A percentile compares a stretch with the other conserved stretches of the same genome.
These are phyloP conservation scores for Coemansia sp. DNA, from an alignment of 192 early-diverging fungal genomes.

Conservation along the genomic window DNA sequence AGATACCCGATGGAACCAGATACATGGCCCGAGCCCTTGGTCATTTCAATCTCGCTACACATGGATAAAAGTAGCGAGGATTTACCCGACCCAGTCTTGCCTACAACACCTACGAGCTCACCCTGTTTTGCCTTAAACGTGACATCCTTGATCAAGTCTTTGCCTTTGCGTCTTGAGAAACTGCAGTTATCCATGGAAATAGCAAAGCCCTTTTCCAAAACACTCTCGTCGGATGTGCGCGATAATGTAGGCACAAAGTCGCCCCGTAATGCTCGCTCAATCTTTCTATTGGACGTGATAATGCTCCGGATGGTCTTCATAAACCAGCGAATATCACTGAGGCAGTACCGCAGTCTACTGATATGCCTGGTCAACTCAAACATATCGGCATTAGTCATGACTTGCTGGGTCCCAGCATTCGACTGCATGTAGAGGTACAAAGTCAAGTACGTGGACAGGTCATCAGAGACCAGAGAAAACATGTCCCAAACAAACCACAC, in stretches of 20 bases:
- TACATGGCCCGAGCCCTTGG: conserved; percentile 23
- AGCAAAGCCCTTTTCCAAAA: neutral
- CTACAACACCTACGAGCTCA: conserved; percentile 54
- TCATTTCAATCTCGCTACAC: conserved; percentile 51
- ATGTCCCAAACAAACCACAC: conserved; percentile 10
- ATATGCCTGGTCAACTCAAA: conserved; percentile 13
- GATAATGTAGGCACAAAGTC: conserved; percentile 20
- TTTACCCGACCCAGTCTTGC: conserved; percentile 61
- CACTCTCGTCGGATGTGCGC: neutral
- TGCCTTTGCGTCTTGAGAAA: conserved; percentile 9
- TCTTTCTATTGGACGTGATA: neutral
- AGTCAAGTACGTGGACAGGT: conserved; percentile 1
- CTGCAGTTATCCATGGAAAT: conserved; percentile 7
- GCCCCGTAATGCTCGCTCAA: conserved; percentile 23
- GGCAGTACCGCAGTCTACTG: neutral
- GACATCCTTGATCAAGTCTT: conserved; percentile 6
- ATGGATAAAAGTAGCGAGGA: conserved; percentile 59
- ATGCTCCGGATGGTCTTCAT: neutral
- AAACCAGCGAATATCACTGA: neutral
- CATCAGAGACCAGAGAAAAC: neutral
- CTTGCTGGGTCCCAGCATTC: neutral
- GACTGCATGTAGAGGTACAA: conserved; percentile 5
- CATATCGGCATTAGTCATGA: conserved; percentile 20
- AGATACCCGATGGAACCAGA: conserved; percentile 21
- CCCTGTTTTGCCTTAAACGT: conserved; percentile 17